phyloP scores from a whole-genome alignment of 1,284 basidiomycete species.

The Melampsora abietis-canadensis region DNA sequence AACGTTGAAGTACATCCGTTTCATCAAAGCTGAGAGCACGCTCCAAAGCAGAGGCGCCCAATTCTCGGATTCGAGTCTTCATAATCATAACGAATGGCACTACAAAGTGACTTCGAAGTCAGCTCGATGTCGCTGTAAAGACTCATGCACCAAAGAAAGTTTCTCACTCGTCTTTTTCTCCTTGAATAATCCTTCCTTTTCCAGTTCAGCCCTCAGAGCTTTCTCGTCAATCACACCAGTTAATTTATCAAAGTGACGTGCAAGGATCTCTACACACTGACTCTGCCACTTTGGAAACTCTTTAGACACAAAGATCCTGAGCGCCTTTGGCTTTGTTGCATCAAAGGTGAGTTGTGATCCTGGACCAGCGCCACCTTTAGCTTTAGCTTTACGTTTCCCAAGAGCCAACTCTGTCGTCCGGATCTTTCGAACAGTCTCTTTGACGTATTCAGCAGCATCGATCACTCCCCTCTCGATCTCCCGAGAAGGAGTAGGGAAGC shows the following conservation, averaged over 20 bases:
- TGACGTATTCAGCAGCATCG: constrained; percentile 62
- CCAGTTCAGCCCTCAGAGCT: constrained; percentile 69
- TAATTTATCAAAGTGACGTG: constrained; percentile 65
- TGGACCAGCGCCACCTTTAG: constrained; percentile 12
- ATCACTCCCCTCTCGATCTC: constrained; percentile 51
- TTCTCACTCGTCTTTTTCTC: constrained; percentile 72
- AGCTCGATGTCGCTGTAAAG: background rate
- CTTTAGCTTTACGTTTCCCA: constrained; percentile 53
- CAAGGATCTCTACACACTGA: constrained; percentile 70
- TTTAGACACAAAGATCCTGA: constrained; percentile 83
- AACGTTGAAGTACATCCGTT: constrained; percentile 10
- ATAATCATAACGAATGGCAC: constrained; percentile 42
- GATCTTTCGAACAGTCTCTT: constrained; percentile 77
- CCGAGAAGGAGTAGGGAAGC: constrained; percentile 62
- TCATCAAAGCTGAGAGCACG: constrained; percentile 25
- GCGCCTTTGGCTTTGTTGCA: constrained; percentile 76
- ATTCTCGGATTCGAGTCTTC: constrained; percentile 60
- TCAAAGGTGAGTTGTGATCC: constrained; percentile 61
- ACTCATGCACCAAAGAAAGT: background rate
- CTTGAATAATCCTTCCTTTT: constrained; percentile 78
- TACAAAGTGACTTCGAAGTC: background rate
- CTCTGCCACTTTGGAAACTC: constrained; percentile 93
- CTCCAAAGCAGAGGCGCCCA: constrained; percentile 62
- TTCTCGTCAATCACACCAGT: constrained; percentile 75
- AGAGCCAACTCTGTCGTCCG: constrained; percentile 80